Evolutionary conservation across 1,139 yeast species (phyloP).

Genomic region (Debaryomycetaceae sp.): DNA sequence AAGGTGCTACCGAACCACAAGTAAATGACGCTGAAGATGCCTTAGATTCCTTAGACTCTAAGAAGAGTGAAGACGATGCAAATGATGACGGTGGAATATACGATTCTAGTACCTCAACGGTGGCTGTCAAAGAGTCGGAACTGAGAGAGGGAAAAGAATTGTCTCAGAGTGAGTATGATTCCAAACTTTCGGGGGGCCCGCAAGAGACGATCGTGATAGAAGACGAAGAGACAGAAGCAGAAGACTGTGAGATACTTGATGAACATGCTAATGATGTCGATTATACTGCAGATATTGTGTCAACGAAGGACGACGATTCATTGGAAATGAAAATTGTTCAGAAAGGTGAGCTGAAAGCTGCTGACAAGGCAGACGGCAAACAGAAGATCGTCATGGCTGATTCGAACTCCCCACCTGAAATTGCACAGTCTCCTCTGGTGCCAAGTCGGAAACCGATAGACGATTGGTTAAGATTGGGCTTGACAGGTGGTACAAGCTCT

Average conservation of each 20-base stretch:
- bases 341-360: neutral
- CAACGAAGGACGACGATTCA: neutral
- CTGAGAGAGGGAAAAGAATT: slow-evolving; percentile 1
- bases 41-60: neutral
- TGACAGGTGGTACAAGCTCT: slow-evolving; percentile 17
- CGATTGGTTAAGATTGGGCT: slow-evolving; percentile 27
- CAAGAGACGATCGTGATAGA: slow-evolving; percentile 1
- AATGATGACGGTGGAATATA: neutral
- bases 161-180: neutral
- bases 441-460: slow-evolving; percentile 28
- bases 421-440: slow-evolving; percentile 4
- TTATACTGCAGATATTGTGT: neutral
- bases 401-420: neutral
- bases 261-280: neutral
- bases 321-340: neutral
- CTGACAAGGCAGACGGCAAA: neutral
- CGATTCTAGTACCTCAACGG: neutral
- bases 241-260: slow-evolving; percentile 1
- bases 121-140: neutral
- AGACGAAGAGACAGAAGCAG: slow-evolving; percentile 2
- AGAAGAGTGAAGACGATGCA: neutral
- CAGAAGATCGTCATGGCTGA: neutral
- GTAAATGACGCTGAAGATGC: neutral
- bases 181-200: neutral
- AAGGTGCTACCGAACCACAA: neutral